Evolutionary conservation across 176 grass and related monocot genomes (phyloP), one percentile per base, ranked within the genome.

Genomic region (Canna indica): DNA sequence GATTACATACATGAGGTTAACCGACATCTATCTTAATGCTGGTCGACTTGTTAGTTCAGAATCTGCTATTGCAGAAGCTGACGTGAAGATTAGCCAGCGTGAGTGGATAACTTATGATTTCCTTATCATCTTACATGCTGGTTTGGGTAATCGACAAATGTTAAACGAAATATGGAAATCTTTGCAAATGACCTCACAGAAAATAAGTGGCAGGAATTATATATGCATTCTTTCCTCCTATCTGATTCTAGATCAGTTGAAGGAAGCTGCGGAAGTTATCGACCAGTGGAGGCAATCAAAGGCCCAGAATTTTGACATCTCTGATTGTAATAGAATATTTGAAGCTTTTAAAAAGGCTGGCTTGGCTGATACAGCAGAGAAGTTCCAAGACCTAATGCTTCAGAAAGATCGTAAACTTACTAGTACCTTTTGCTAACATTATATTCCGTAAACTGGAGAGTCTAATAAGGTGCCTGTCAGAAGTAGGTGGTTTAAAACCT

Each of bases 51-150:
- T 87, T 7, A 27, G 34, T 41, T 79, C 79, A 4, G 74, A 79
- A 80, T 38, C 41, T 12, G 81, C 82, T 3, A 54, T 83, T 42
- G 71, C 91, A 4, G 86, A 90, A 71, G 45, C 81, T 0, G 84
- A 87, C 71, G 68, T n/a, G 7, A 91, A 87, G 79, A 86, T 97
- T 28, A 79, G 79, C 58, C 83, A 88, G 30, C 81, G 81, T 17
- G 83, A 97, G 39, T 97, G 84, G 83, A 90, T 97, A 76, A 85
- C 86, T 20, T 92, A 90, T 1, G 84, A 97, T 53, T 86, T 97
- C 61, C 86, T 97, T 14, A 62, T 92, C 65, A 83, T 90, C 15
- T 59, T 97, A 56, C 87, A 92, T 26, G 17, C 77, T 0, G 82
- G 86, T 31, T 79, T 97, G 0, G 93, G 86, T 71, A 90, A 87